Evolutionary conservation across 805 yeast species (phyloP), one percentile per base, ranked within the genome.

Genomic region (Wickerhamiella azymoides): DNA sequence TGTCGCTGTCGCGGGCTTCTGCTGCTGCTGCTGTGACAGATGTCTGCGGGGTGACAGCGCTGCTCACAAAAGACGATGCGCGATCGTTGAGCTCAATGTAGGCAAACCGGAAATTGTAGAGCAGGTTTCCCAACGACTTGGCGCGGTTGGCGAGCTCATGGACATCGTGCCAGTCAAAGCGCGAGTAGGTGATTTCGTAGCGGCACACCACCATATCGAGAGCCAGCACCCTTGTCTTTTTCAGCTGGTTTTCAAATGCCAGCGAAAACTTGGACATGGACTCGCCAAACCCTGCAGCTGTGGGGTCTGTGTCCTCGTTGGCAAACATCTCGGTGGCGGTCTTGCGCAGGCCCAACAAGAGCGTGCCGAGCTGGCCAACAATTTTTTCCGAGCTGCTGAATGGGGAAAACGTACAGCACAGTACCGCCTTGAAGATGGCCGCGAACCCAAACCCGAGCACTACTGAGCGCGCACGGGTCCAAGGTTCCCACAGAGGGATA

Each of bases 401-500:
- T 2, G 49, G 49, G 14, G 32, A 30, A 21, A 33, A 30, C 10
- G 57, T 8, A 5, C 43, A 21, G 5, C 55, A 45, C 5, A 50
- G 32, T 1, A 56, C 39, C 13, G 52, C 39, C 28, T 52, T 42
- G 17, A 50, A 33, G 0, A 54, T 52, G 10, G 54, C 38, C 1
- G 55, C 47, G 5, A 60, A 9, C 5, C 61, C 62, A 35, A 56
- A 40, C 1, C 60, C 55, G 17, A 52, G 44, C 13, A 57, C 21
- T 6, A 57, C 33, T 8, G 45, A 35, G 3, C 43, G n/a, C 2
- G 51, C 54, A 30, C 10, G n/a, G 5, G 44, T 47, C 51, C 53
- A 52, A 2, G 60, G 58, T 36, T 40, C 30, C 51, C 56, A 59
- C 10, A 49, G 46, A 0, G 64, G 64, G 26, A 53, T 30, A 26